Base-by-base conservation (phyloP, 2,329 filamentous ascomycete species). In the Trichoderma pleuroti region DNA sequence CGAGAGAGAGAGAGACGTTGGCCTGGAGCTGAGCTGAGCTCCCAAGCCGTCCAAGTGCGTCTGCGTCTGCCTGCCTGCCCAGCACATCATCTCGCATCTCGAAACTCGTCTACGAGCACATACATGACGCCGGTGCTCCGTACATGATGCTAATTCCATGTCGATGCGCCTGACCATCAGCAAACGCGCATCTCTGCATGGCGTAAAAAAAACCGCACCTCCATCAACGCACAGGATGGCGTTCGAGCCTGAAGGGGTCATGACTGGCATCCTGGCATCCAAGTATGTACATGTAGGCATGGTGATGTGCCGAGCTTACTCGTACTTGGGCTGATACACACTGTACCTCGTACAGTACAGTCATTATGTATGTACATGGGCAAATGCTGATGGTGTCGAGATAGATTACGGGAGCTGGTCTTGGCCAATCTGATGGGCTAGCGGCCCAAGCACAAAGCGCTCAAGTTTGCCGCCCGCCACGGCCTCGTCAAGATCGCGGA, bases 31-130 rank as follows among this genome's bases (percentile, higher is more conserved):
- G 21, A 67, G 49, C 24, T 30, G 21, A 67, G 49, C 24, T 30
- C 28, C 49, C 18, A 14, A 46, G 64, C 64, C 32, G 24, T 57
- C 18, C 18, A n/a, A 30, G 21, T 65, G 62, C 46, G 46, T 14
- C 46, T 24, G 46, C 34, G 39, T 32, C 36, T 26, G 39, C 39
- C 18, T 63, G 61, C 61, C 56, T 68, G 28, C 56, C 66, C 39
- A 61, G 39, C 66, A 57, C 66, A 68, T 68, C 66, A 68, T 61
- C 66, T 61, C 34, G 66, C 66, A 61, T 68, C 39, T 68, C 36
- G 39, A 61, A 32, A 30, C 28, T 59, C 56, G 56, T 59, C 56
- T 57, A 32, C 64, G 16, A 42, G 52, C 11, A 62, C 21, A 8
- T 64, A 67, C 49, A 59, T 68, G 54, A 52, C 32, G 63, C 63